A percentile compares a stretch with the other conserved stretches of the same genome.
These are phyloP conservation scores for Nematodospora valgi DNA, from an alignment of 805 yeast genomes.

Conservation along the genomic window DNA sequence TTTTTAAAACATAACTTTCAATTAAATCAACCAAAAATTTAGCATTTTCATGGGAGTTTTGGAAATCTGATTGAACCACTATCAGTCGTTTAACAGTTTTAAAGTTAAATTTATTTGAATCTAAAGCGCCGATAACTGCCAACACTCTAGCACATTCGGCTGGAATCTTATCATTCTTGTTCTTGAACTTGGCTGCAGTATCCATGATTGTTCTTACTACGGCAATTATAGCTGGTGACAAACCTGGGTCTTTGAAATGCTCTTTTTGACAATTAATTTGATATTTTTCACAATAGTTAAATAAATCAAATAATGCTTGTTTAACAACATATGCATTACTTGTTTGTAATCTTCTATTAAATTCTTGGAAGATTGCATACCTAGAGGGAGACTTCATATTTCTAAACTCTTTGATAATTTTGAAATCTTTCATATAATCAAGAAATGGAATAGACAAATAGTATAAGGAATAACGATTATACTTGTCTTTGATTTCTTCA, in stretches of 20 bases:
- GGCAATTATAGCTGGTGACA: slow-evolving; percentile 33
- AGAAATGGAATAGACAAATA: slow-evolving; percentile 51
- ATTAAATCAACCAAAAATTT: slow-evolving; percentile 63
- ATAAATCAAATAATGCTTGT: slow-evolving; percentile 67
- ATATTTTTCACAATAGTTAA: slow-evolving; percentile 48
- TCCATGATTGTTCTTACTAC: slow-evolving; percentile 53
- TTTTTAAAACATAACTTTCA: slow-evolving; percentile 68
- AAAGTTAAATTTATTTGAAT: slow-evolving; percentile 53
- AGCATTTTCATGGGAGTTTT: slow-evolving; percentile 56
- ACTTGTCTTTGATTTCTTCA: slow-evolving; percentile 26
- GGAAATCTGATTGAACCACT: slow-evolving; percentile 60
- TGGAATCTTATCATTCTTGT: slow-evolving; percentile 46
- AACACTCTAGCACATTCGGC: slow-evolving; percentile 64
- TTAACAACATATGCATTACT: slow-evolving; percentile 69
- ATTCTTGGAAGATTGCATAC: slow-evolving; percentile 43
- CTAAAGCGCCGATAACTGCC: slow-evolving; percentile 75
- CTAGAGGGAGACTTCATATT: slow-evolving; percentile 31
- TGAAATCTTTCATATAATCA: slow-evolving; percentile 28
- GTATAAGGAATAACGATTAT: slow-evolving; percentile 46
- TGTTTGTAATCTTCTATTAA: slow-evolving; percentile 53
- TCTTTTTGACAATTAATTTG: slow-evolving; percentile 48
- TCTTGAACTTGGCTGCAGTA: slow-evolving; percentile 54
- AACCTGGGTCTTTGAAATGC: slow-evolving; percentile 30
- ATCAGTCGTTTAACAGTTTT: slow-evolving; percentile 39
- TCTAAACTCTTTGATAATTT: slow-evolving; percentile 15